A percentile compares a stretch with the other conserved stretches of the same genome.
phyloP scores from a whole-genome alignment of 768 basidiomycete genomes.

The Phlebiopsis flavidoalba region DNA sequence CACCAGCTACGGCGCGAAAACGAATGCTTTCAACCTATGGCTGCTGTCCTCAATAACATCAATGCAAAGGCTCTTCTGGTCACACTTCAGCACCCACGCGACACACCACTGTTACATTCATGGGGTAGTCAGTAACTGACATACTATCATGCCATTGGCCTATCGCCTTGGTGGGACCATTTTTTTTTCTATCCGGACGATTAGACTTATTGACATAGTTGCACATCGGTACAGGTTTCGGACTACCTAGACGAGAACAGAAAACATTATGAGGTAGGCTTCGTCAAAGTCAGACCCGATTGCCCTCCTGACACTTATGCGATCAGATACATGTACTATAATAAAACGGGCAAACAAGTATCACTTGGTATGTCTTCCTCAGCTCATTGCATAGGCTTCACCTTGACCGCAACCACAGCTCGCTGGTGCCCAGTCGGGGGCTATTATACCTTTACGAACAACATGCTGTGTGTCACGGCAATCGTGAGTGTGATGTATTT shows the following conservation, averaged over 20 bases:
- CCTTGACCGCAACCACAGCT: neutral
- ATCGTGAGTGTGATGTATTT: neutral
- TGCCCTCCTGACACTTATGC: neutral
- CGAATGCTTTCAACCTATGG: too few relatives aligned
- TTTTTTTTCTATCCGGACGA: too few relatives aligned
- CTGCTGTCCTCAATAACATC: too few relatives aligned
- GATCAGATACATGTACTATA: neutral
- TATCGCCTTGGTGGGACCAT: neutral
- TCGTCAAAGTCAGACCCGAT: too few relatives aligned
- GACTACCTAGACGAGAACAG: neutral
- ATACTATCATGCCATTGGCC: neutral
- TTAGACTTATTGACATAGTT: neutral
- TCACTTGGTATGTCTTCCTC: neutral
- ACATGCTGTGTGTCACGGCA: neutral
- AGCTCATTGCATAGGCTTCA: neutral
- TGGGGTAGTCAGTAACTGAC: neutral
- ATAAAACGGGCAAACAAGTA: neutral
- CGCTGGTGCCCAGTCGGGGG: neutral
- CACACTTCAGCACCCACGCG: neutral
- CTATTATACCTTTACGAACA: neutral
- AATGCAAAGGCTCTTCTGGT: too few relatives aligned
- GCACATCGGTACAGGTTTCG: neutral
- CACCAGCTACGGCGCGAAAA: too few relatives aligned
- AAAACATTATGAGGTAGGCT: neutral
- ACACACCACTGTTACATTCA: neutral